Percentiles rank a stretch among this genome's conserved stretches.
Evolutionary conservation across 1,284 basidiomycete species (phyloP).

Genomic region (Termitomyces sp.): DNA sequence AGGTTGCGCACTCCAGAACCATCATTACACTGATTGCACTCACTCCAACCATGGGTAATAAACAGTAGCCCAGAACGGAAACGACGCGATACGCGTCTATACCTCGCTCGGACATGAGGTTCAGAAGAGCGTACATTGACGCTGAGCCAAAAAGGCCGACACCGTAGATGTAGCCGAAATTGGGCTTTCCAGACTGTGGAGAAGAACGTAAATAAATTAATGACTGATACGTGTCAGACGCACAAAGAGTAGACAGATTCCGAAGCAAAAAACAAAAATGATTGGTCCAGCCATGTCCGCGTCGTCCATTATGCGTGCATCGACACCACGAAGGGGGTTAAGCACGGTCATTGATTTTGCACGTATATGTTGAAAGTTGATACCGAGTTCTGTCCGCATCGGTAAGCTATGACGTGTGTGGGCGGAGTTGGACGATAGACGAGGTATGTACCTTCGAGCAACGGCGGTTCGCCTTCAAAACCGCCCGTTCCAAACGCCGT

Average conservation of each 20-base stretch:
- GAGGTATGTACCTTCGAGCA: constrained; percentile 73
- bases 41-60: constrained; percentile 96
- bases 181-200: constrained; percentile 89
- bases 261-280: constrained; percentile 93
- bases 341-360: constrained; percentile 94
- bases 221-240: constrained; percentile 30
- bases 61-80: constrained; percentile 95
- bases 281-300: constrained; percentile 97
- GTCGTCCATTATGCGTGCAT: constrained; percentile 98
- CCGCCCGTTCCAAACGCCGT: constrained; percentile 94
- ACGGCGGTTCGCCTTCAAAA: constrained; percentile 90
- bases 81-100: constrained; percentile 97
- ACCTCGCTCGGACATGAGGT: constrained; percentile 93
- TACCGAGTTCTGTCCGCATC: constrained; percentile 78
- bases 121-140: constrained; percentile 94
- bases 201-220: constrained; percentile 4
- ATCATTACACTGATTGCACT: constrained; percentile 86
- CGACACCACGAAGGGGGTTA: constrained; percentile 84
- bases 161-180: constrained; percentile 99
- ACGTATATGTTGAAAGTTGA: constrained; percentile 95
- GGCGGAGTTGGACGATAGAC: background rate
- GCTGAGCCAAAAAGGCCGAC: constrained; percentile 91
- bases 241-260: constrained; percentile 85
- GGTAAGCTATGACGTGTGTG: background rate
- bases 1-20: constrained; percentile 77